Evolutionary conservation across 208 protist genomes (phyloP), one percentile per base, ranked within the genome.

Genomic region (Balamuthia mandrillaris): DNA sequence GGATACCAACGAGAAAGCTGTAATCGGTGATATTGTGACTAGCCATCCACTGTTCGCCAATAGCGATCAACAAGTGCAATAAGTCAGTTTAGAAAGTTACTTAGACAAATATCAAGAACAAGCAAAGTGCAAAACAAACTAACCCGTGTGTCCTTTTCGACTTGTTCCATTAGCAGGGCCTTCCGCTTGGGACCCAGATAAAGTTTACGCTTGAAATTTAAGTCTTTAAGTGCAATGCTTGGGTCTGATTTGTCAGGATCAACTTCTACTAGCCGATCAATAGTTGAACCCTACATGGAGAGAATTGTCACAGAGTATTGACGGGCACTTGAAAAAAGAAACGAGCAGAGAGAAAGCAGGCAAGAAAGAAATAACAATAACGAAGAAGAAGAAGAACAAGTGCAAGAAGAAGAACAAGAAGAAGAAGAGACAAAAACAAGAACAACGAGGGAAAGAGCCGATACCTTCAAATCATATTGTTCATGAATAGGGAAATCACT

Each of bases 391-490:
- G n/a, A n/a, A n/a, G n/a, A n/a, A n/a, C n/a, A n/a, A n/a, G n/a
- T n/a, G n/a, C n/a, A n/a, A n/a, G n/a, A n/a, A n/a, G n/a, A n/a
- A n/a, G n/a, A n/a, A n/a, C n/a, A n/a, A n/a, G n/a, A n/a, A n/a
- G n/a, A n/a, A n/a, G n/a, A 16, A 51, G 27, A 45, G 7, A 12
- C 58, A n/a, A 14, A 2, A 66, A 66, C 58, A 66, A 14, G 29
- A 16, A 66, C 29, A n/a, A 41, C 31, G 2, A 82, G 6, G 27
- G 31, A 65, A 21, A 21, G n/a, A 0, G n/a, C 3, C 5, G 6
- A 4, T 31, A 86, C 83, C 83, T 86, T 86, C 41, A 86, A 72
- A 49, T 86, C 83, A 27, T 83, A 86, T 24, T 83, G 68, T 54
- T 86, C 70, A n/a, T 86, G 41, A 33, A 86, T 39, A 3, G 66